Percentiles rank a stretch among this genome's conserved stretches.
These are phyloP conservation scores for Metschnikowia henanensis DNA, from an alignment of 805 yeast species.

Conservation along the genomic window DNA sequence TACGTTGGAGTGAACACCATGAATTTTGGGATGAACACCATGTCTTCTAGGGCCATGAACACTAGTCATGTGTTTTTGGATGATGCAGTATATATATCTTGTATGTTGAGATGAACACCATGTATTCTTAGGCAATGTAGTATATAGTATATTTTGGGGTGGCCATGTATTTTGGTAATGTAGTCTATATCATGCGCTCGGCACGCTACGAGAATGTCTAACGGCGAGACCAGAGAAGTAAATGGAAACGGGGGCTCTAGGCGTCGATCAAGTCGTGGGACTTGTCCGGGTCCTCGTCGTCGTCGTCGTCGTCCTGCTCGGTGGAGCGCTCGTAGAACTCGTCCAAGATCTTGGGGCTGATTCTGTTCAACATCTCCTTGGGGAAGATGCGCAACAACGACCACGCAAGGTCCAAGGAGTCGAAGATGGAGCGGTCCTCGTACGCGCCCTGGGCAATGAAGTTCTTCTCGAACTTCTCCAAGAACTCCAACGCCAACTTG, in stretches of 20 bases:
- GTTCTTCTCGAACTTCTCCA: slow-evolving; percentile 96
- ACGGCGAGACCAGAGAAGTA: slow-evolving; percentile 12
- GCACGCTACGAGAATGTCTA: slow-evolving; percentile 7
- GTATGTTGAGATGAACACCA: no score
- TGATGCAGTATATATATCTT: no score
- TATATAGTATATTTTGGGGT: no score
- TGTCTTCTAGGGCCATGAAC: no score
- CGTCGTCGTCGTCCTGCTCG: slow-evolving; percentile 60
- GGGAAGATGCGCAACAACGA: slow-evolving; percentile 97
- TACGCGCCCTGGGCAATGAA: slow-evolving; percentile 96
- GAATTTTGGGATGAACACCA: no score
- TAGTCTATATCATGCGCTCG: slow-evolving; percentile 6
- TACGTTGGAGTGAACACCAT: no score
- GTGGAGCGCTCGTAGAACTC: slow-evolving; percentile 94
- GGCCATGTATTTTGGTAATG: neutral
- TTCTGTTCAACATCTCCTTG: slow-evolving; percentile 97
- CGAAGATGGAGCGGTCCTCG: slow-evolving; percentile 92
- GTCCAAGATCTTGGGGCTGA: slow-evolving; percentile 92
- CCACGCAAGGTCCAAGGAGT: slow-evolving; percentile 98
- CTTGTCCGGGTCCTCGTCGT: slow-evolving; percentile 37
- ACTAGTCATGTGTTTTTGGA: no score
- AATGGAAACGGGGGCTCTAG: slow-evolving; percentile 17
- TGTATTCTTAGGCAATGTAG: no score
- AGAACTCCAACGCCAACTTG: slow-evolving; percentile 93
- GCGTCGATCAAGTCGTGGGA: slow-evolving; percentile 46